phyloP scores from a whole-genome alignment of 805 yeast genomes.

The Monosporozyma solicola region DNA sequence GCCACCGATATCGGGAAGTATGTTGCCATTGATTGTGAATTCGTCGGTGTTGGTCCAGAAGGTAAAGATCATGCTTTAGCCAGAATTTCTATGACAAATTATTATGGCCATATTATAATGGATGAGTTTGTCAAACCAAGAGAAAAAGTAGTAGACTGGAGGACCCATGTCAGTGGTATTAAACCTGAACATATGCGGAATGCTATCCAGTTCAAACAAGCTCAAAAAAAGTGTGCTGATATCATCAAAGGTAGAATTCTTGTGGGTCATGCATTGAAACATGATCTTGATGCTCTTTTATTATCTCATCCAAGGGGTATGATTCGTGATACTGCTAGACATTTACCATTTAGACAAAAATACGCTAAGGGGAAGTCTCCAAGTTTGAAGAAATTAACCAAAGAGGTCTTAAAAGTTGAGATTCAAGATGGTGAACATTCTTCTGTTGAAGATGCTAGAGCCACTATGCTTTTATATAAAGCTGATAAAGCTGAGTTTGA shows the following conservation, averaged over 20 bases:
- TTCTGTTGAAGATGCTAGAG: constrained; percentile 84
- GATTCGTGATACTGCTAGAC: constrained; percentile 69
- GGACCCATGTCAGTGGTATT: constrained; percentile 89
- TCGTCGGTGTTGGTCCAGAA: constrained; percentile 80
- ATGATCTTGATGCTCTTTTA: constrained; percentile 63
- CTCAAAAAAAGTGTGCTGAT: constrained; percentile 48
- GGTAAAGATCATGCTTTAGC: constrained; percentile 69
- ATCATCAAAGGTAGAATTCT: constrained; percentile 48
- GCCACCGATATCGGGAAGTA: constrained; percentile 56
- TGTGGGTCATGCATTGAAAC: constrained; percentile 79
- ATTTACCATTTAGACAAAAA: constrained; percentile 43
- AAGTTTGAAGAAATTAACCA: constrained; percentile 54
- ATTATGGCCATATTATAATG: constrained; percentile 58
- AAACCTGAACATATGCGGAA: constrained; percentile 56
- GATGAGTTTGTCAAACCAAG: constrained; percentile 72
- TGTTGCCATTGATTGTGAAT: constrained; percentile 85
- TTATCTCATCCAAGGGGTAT: constrained; percentile 55
- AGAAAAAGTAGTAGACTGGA: constrained; percentile 76
- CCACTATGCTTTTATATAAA: constrained; percentile 75
- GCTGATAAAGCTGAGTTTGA: constrained; percentile 56
- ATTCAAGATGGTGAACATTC: constrained; percentile 75
- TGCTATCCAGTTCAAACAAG: constrained; percentile 60
- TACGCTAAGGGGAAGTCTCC: constrained; percentile 65
- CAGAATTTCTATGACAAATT: constrained; percentile 80
- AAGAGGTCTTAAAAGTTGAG: constrained; percentile 45